These are phyloP conservation scores for Rhododendron ovatum DNA, from an alignment of 148 eudicot genomes.

Conservation along the genomic window DNA sequence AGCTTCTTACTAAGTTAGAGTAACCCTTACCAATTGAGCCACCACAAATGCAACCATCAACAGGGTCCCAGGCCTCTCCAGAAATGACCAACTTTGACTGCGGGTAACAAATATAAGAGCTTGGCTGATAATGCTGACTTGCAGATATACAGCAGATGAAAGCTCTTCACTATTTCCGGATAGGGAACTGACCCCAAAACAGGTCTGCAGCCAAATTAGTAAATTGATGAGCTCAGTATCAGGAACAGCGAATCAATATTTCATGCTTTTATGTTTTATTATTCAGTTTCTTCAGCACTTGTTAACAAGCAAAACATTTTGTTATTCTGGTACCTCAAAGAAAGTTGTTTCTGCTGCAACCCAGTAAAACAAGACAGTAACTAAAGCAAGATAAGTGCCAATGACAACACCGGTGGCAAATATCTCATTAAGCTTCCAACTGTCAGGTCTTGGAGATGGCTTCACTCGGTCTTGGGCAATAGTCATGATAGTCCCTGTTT, in stretches of 20 bases:
- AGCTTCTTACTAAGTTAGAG: neutral
- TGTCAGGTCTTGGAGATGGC: conserved; percentile 65
- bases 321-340: conserved; percentile 41
- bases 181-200: conserved; percentile 48
- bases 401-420: conserved; percentile 66
- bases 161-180: conserved; percentile 45
- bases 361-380: conserved; percentile 75
- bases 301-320: neutral
- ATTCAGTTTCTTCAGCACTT: neutral
- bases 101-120: conserved; percentile 96
- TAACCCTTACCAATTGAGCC: conserved; percentile 77
- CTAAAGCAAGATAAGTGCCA: conserved; percentile 70
- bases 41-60: conserved; percentile 70
- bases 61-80: conserved; percentile 85
- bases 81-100: conserved; percentile 86
- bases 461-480: conserved; percentile 63
- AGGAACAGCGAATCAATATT: neutral
- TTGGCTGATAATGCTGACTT: conserved; percentile 97
- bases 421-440: conserved; percentile 77
- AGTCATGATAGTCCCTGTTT: conserved; percentile 76
- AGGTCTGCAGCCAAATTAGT: conserved; percentile 26
- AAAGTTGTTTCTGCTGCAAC: conserved; percentile 37
- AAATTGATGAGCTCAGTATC: neutral
- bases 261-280: neutral
- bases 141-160: conserved; percentile 93